Percentiles rank a stretch among this genome's conserved stretches.
phyloP scores from a whole-genome alignment of 2,329 filamentous ascomycete species.

The Intubia oerlemansii region DNA sequence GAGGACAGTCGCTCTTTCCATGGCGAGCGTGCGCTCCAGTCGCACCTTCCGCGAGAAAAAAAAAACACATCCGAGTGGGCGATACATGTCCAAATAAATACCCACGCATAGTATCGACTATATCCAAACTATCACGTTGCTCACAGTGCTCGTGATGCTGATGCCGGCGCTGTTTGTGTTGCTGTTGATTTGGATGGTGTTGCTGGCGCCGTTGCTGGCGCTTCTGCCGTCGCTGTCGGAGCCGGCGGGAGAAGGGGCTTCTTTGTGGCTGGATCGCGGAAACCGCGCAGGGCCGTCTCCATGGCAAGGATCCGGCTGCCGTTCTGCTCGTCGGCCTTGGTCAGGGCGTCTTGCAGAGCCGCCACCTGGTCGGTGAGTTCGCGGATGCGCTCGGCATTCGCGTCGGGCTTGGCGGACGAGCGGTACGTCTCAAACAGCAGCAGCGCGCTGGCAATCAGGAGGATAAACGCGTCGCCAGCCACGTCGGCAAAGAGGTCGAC shows the following conservation, averaged over 20 bases:
- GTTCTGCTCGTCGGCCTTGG: slow-evolving; percentile 22
- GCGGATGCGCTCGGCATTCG: slow-evolving; percentile 29
- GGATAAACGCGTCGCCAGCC: slow-evolving; percentile 39
- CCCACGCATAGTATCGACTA: too few relatives aligned
- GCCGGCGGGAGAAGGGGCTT: slow-evolving; percentile 24
- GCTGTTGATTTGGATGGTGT: not conserved
- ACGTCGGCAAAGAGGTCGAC: slow-evolving; percentile 48
- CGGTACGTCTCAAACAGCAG: slow-evolving; percentile 42
- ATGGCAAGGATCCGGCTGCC: slow-evolving; percentile 26
- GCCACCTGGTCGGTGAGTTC: slow-evolving; percentile 26
- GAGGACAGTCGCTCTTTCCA: too few relatives aligned
- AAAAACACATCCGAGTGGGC: too few relatives aligned
- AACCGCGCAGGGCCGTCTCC: slow-evolving; percentile 28
- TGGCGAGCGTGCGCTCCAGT: too few relatives aligned
- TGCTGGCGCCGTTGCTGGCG: not conserved
- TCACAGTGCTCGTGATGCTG: not conserved
- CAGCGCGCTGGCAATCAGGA: slow-evolving; percentile 32
- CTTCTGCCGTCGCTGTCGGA: slow-evolving; percentile 3
- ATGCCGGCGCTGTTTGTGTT: not conserved
- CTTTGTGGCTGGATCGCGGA: slow-evolving; percentile 35
- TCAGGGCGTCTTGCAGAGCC: slow-evolving; percentile 22
- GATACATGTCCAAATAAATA: too few relatives aligned
- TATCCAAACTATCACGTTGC: too few relatives aligned
- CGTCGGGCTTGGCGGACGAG: slow-evolving; percentile 36
- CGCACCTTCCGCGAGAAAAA: too few relatives aligned